A percentile compares a stretch with the other conserved stretches of the same genome.
These are phyloP conservation scores for Aspergillus sclerotiicarbonarius DNA, from an alignment of 495 filamentous ascomycete species.

Conservation along the genomic window DNA sequence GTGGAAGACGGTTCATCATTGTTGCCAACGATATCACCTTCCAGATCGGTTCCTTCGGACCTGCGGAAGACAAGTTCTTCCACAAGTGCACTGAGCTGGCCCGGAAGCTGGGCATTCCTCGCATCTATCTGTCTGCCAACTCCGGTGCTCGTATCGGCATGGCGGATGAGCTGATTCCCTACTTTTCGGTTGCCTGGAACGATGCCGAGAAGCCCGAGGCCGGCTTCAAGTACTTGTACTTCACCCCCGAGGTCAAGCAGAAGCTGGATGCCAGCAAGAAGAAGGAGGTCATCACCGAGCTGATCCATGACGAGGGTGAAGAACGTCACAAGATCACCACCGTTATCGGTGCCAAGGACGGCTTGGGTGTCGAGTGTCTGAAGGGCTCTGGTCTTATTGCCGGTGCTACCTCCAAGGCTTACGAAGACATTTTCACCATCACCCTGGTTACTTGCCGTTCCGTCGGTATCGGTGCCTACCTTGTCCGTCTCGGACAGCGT, in stretches of 20 bases:
- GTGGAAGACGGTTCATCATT: conserved; percentile 87
- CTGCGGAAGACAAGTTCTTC: conserved; percentile 96
- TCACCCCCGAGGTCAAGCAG: conserved; percentile 81
- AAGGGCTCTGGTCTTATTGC: conserved; percentile 97
- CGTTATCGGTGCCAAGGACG: conserved; percentile 90
- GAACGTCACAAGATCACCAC: conserved; percentile 91
- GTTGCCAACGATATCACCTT: conserved; percentile 99
- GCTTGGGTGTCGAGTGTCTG: conserved; percentile 95
- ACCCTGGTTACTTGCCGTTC: conserved; percentile 97
- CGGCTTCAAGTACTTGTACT: conserved; percentile 98
- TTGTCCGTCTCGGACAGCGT: conserved; percentile 95
- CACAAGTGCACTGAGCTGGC: conserved; percentile 97
- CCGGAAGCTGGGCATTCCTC: conserved; percentile 86
- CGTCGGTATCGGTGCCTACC: conserved; percentile 96
- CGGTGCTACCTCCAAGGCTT: conserved; percentile 92
- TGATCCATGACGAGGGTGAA: conserved; percentile 81
- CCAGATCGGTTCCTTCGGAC: conserved; percentile 97
- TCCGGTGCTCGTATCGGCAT: conserved; percentile 98
- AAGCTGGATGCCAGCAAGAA: conserved; percentile 80
- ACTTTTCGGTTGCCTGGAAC: conserved; percentile 97
- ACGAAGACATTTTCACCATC: conserved; percentile 98
- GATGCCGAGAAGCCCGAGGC: conserved; percentile 76
- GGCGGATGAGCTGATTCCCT: conserved; percentile 93
- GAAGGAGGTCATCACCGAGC: conserved; percentile 85
- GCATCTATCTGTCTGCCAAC: conserved; percentile 97